phyloP scores from a whole-genome alignment of 306 rosid species.

The Arachis hypogaea region DNA sequence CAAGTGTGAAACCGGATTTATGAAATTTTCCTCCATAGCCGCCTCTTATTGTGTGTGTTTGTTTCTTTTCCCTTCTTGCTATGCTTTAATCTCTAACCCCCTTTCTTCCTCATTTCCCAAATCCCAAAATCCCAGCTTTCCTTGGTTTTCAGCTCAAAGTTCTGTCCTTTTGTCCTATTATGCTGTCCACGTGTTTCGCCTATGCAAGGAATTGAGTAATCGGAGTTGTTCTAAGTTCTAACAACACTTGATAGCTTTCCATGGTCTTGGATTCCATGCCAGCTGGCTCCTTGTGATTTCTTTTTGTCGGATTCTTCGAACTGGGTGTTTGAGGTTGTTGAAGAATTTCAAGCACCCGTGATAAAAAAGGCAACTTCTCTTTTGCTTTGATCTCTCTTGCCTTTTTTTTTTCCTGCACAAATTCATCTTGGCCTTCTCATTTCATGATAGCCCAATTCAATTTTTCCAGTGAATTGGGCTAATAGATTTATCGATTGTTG shows the following conservation, averaged over 20 bases:
- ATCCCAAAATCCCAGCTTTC: constrained; percentile 32
- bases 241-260: constrained; percentile 27
- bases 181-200: constrained; percentile 27
- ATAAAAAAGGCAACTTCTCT: constrained; percentile 5
- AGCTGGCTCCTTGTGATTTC: constrained; percentile 32
- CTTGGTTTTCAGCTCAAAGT: constrained; percentile 6
- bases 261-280: constrained; percentile 32
- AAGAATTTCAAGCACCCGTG: constrained; percentile 33
- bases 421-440: constrained; percentile 7
- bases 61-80: constrained; percentile 23
- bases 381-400: constrained; percentile 31
- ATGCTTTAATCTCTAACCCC: constrained; percentile 18
- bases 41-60: constrained; percentile 33
- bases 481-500: constrained; percentile 20
- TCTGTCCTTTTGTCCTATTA: constrained; percentile 26
- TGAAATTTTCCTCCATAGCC: constrained; percentile 35
- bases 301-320: constrained; percentile 30
- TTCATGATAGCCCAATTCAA: constrained; percentile 32
- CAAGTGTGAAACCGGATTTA: constrained; percentile 28
- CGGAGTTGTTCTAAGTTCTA: neutral
- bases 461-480: constrained; percentile 42
- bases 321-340: constrained; percentile 42
- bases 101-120: constrained; percentile 14
- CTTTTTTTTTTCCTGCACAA: constrained; percentile 28
- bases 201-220: constrained; percentile 18